These are phyloP conservation scores for Ustilago cynodontis DNA, from an alignment of 1,284 basidiomycete species.

Conservation along the genomic window DNA sequence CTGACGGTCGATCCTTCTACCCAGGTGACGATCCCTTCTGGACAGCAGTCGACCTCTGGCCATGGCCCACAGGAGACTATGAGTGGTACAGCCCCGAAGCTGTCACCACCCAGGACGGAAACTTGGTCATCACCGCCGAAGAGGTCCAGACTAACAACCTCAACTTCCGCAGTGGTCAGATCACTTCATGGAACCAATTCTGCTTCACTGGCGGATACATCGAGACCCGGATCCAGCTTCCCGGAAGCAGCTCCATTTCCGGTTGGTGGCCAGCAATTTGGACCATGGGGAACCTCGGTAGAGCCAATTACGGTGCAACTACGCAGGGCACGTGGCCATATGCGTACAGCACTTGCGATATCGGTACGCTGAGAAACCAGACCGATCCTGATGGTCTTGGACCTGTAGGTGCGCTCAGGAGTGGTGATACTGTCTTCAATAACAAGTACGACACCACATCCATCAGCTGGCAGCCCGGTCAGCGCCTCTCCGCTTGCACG, in stretches of 20 bases:
- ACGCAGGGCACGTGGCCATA: conserved; percentile 80
- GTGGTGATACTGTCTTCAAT: conserved; percentile 80
- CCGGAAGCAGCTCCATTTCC: conserved; percentile 77
- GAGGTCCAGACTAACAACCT: conserved; percentile 75
- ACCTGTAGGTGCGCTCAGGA: conserved; percentile 75
- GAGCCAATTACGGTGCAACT: conserved; percentile 68
- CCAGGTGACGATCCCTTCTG: conserved; percentile 77
- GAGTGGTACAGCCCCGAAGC: conserved; percentile 80
- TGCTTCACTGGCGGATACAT: conserved; percentile 94
- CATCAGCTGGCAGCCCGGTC: conserved; percentile 78
- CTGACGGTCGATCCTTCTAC: conserved; percentile 73
- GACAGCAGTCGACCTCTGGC: conserved; percentile 80
- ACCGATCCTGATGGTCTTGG: conserved; percentile 48
- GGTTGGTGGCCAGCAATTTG: conserved; percentile 78
- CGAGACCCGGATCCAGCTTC: conserved; percentile 81
- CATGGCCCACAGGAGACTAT: conserved; percentile 74
- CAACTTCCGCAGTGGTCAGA: conserved; percentile 75
- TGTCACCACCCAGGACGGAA: conserved; percentile 81
- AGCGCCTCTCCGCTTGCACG: conserved; percentile 78
- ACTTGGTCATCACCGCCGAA: conserved; percentile 79
- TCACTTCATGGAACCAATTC: conserved; percentile 83
- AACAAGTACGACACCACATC: conserved; percentile 51
- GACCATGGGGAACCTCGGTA: conserved; percentile 84
- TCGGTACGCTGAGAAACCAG: conserved; percentile 61
- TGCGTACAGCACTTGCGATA: conserved; percentile 70